Evolutionary conservation across 352 stramenopile species (phyloP), one percentile per base, ranked within the genome.

Genomic region (Phytophthora hibernalis): DNA sequence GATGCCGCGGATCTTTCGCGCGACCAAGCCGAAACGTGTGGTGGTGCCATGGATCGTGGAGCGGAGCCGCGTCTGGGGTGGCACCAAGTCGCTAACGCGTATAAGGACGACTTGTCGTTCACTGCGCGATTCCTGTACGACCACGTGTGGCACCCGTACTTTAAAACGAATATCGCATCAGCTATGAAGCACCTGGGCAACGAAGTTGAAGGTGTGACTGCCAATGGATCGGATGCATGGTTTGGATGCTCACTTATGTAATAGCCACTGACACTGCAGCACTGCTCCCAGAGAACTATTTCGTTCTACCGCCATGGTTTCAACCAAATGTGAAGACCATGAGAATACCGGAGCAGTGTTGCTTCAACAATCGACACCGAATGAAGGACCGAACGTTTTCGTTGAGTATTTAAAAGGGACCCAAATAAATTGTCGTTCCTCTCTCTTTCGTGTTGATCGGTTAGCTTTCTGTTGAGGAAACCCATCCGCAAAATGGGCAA

Each of bases 1-100:
- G 7, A 87, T 93, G 72, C 87, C 87, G 4, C 82, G 84, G 11
- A 78, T 93, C 20, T 87, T 92, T 54, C 81, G 82, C 24, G 76
- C 78, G 6, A 87, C 72, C 0, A 82, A 75, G 40, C 84, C 87
- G 7, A 92, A 92, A 68, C 71, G 72, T 11, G 70, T 93, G 6
- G 83, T 93, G 49, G 79, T 95, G 11, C 85, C 85, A 8, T 95
- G 87, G 87, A 93, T 95, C 24, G 83, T 93, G 18, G 87, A 95
- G 52, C 79, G 85, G 15, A 87, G 75, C 59, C 82, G 84, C 26
- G 64, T 92, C 6, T 93, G 85, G 87, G 85, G 87, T 38, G 83
- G 79, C 44, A 67, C 65, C 31, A 79, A 87, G 75, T 83, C 11
- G 81, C 82, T 38, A 77, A 82, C 47, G 77, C 76, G 33, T 90